These are phyloP conservation scores for Hypholoma fasciculare DNA, from an alignment of 768 basidiomycete genomes.

Conservation along the genomic window DNA sequence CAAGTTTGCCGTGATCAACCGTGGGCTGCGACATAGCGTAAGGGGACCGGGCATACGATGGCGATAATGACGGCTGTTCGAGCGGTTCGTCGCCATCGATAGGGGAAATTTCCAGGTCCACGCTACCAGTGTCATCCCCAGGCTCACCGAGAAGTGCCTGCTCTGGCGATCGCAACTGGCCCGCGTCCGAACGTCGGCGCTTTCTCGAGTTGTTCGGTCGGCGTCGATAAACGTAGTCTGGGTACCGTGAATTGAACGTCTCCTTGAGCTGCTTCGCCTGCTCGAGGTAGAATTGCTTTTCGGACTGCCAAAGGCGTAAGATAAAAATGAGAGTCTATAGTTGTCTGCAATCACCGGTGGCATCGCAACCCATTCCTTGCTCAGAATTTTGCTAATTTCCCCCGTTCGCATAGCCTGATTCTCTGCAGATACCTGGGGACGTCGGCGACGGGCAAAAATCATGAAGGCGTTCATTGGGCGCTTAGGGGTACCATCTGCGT, in stretches of 20 bases:
- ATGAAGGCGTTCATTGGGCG: constrained; percentile 94
- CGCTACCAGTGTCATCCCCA: constrained; percentile 30
- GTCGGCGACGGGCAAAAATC: constrained; percentile 83
- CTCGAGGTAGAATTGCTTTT: constrained; percentile 87
- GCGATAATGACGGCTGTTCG: constrained; percentile 17
- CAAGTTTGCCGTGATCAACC: constrained; percentile 27
- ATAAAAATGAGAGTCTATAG: constrained; percentile 12
- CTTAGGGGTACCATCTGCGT: constrained; percentile 86
- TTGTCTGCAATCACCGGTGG: constrained; percentile 49
- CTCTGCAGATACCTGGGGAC: constrained; percentile 84
- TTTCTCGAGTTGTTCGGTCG: constrained; percentile 87
- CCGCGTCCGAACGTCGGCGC: constrained; percentile 39
- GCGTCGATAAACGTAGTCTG: constrained; percentile 87
- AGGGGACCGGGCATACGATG: constrained; percentile 25
- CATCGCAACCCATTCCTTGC: constrained; percentile 87
- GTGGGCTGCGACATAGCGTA: constrained; percentile 25
- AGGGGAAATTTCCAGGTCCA: constrained; percentile 38
- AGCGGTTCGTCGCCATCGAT: constrained; percentile 35
- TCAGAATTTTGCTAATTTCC: constrained; percentile 86
- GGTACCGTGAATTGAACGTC: constrained; percentile 81
- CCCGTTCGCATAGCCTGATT: constrained; percentile 90
- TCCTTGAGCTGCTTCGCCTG: constrained; percentile 87
- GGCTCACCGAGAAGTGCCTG: constrained; percentile 26
- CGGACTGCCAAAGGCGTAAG: constrained; percentile 42
- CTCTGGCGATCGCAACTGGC: constrained; percentile 27